phyloP scores from a whole-genome alignment of 805 yeast genomes.

The Lipomyces mesembrius region DNA sequence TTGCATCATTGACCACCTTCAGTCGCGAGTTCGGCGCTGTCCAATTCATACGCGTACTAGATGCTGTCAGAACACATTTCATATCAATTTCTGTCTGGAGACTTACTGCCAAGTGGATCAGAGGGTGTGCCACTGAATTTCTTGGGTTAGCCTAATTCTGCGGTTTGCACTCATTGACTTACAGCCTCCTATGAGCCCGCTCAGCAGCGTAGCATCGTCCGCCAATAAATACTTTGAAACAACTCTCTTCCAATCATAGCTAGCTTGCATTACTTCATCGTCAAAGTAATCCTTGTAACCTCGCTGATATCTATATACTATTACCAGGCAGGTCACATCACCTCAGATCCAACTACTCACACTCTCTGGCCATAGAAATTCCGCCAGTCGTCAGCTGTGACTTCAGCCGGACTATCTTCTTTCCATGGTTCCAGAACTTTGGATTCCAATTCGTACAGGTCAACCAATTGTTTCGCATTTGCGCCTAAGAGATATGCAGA shows the following conservation, averaged over 20 bases:
- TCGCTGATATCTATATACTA: conserved; percentile 40
- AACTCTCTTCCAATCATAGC: conserved; percentile 45
- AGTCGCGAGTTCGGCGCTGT: conserved; percentile 45
- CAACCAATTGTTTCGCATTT: conserved; percentile 41
- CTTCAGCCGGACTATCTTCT: conserved; percentile 49
- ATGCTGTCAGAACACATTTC: neutral
- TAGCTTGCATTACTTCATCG: conserved; percentile 45
- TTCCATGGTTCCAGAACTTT: conserved; percentile 44
- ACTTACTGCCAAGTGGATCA: conserved; percentile 45
- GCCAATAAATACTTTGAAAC: conserved; percentile 39
- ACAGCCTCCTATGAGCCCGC: conserved; percentile 34
- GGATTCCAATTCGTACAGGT: conserved; percentile 42
- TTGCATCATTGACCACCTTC: conserved; percentile 40
- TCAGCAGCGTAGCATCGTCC: conserved; percentile 32
- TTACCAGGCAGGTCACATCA: neutral
- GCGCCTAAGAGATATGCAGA: conserved; percentile 49
- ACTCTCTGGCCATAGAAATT: conserved; percentile 43
- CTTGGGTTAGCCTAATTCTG: conserved; percentile 11
- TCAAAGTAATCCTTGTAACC: conserved; percentile 49
- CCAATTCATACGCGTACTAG: conserved; percentile 46
- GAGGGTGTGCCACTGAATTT: conserved; percentile 41
- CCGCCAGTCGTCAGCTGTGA: conserved; percentile 46
- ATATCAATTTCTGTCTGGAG: neutral
- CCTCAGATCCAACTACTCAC: conserved; percentile 22
- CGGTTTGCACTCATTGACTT: conserved; percentile 4